phyloP scores from a whole-genome alignment of 164 flowering plant genomes.

The Stephania yunnanensis region DNA sequence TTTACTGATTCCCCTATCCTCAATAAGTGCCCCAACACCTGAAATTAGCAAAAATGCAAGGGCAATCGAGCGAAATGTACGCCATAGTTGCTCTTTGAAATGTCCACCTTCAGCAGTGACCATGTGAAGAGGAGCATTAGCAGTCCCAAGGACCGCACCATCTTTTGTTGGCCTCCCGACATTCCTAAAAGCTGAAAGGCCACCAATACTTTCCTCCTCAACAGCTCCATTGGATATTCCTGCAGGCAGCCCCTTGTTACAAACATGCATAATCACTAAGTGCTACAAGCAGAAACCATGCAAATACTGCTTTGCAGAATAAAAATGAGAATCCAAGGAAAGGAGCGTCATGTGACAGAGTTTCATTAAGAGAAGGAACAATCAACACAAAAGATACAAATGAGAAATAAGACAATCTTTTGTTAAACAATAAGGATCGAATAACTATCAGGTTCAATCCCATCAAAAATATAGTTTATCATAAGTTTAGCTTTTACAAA shows the following conservation, averaged over 20 bases:
- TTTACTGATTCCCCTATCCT: conserved; percentile 84
- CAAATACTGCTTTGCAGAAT: background rate
- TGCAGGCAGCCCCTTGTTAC: conserved; percentile 14
- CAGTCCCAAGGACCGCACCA: conserved; percentile 69
- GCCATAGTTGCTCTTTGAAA: conserved; percentile 87
- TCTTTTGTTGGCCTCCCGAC: conserved; percentile 64
- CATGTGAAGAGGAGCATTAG: conserved; percentile 85
- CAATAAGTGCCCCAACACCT: conserved; percentile 80
- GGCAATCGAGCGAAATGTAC: conserved; percentile 71
- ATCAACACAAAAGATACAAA: background rate
- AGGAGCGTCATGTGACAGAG: background rate
- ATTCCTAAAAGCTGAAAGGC: conserved; percentile 56
- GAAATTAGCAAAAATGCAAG: conserved; percentile 73
- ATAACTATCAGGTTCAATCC: too few relatives aligned
- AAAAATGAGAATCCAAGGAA: background rate
- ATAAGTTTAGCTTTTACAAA: background rate
- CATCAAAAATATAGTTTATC: too few relatives aligned
- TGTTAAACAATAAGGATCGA: too few relatives aligned
- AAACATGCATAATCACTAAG: background rate
- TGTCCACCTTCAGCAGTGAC: conserved; percentile 70
- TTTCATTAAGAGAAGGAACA: background rate
- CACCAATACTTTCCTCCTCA: conserved; percentile 53
- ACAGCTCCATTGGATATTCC: conserved; percentile 29
- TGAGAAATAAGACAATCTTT: background rate
- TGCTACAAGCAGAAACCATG: background rate